phyloP scores from a whole-genome alignment of 768 basidiomycete species.

The Trametes cingulata region DNA sequence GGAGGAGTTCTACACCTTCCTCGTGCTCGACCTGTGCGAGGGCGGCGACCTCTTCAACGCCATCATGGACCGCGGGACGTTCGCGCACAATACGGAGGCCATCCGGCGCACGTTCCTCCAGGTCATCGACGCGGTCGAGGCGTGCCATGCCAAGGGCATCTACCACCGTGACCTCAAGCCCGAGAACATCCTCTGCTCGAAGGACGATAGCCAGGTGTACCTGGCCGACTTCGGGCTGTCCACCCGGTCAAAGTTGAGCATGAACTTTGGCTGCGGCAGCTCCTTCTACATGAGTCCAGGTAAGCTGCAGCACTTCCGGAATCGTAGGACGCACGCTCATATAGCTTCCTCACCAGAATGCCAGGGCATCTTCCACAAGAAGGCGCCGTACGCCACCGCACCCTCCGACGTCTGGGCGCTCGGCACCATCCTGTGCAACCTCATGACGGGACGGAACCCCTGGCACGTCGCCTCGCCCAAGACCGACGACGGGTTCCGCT shows the following conservation, averaged over 20 bases:
- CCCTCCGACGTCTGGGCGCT: conserved; percentile 95
- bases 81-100: conserved; percentile 43
- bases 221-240: conserved; percentile 56
- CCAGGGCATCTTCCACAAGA: conserved; percentile 64
- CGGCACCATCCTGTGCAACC: conserved; percentile 92
- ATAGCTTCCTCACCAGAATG: conserved; percentile 65
- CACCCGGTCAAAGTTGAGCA: conserved; percentile 22
- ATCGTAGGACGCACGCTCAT: neutral
- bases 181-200: conserved; percentile 50
- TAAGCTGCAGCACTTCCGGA: conserved; percentile 19
- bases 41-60: conserved; percentile 51
- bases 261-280: conserved; percentile 32
- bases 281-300: conserved; percentile 37
- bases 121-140: conserved; percentile 52
- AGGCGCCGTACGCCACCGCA: conserved; percentile 74
- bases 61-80: conserved; percentile 40
- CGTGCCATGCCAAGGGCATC: conserved; percentile 50
- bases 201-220: conserved; percentile 40
- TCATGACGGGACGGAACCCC: conserved; percentile 93
- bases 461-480: conserved; percentile 81
- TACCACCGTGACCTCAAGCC: conserved; percentile 62
- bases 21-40: conserved; percentile 31
- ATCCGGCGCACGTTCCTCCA: conserved; percentile 52
- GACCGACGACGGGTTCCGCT: conserved; percentile 82
- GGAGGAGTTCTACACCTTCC: conserved; percentile 33